Evolutionary conservation across 805 yeast genomes (phyloP).

Genomic region (Pichia cephalocereana): DNA sequence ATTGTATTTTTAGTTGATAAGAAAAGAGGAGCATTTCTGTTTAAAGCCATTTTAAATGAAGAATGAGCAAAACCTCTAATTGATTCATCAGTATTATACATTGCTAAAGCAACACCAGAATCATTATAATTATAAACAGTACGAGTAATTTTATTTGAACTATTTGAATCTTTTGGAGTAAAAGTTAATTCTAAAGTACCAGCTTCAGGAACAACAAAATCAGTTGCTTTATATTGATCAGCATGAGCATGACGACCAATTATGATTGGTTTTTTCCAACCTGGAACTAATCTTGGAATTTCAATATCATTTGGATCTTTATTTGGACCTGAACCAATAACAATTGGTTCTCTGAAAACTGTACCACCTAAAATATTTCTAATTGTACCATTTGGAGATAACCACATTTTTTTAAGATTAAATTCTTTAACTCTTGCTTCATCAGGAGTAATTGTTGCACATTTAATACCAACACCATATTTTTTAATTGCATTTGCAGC

Average conservation of each 20-base stretch:
- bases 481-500: constrained; percentile 68
- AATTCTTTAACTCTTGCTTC: constrained; percentile 73
- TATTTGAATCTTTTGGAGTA: constrained; percentile 49
- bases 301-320: constrained; percentile 27
- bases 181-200: constrained; percentile 60
- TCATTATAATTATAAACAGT: constrained; percentile 56
- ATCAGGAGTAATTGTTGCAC: constrained; percentile 83
- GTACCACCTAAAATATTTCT: constrained; percentile 78
- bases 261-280: constrained; percentile 75
- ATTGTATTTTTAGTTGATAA: constrained; percentile 75
- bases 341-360: constrained; percentile 77
- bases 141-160: constrained; percentile 33
- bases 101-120: constrained; percentile 69
- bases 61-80: constrained; percentile 72
- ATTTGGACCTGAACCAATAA: constrained; percentile 39
- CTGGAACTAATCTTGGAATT: constrained; percentile 68
- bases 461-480: constrained; percentile 74
- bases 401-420: constrained; percentile 70
- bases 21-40: constrained; percentile 54
- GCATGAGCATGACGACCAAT: constrained; percentile 85
- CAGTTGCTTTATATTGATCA: constrained; percentile 79
- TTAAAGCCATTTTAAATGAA: constrained; percentile 65
- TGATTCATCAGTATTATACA: constrained; percentile 78
- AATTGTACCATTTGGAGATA: constrained; percentile 78
- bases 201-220: constrained; percentile 54